Evolutionary conservation across 1,284 basidiomycete genomes (phyloP), one percentile per base, ranked within the genome.

Genomic region (Sparassis latifolia): DNA sequence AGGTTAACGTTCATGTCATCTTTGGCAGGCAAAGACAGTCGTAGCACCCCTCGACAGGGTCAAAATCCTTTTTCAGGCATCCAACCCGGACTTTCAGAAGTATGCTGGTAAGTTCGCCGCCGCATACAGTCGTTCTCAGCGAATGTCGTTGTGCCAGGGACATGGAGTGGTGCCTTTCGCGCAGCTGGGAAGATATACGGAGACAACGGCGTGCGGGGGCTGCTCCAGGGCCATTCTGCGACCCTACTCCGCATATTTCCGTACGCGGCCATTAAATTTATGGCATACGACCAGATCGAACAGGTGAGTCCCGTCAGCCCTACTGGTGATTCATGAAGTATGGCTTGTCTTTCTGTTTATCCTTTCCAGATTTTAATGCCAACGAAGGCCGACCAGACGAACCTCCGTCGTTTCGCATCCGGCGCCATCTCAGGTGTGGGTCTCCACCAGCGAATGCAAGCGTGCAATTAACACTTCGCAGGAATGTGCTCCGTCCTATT

Each of bases 11-110:
- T 12, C 41, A 12, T 3, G 0, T 35, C 20, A 5, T 48, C 10
- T 9, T 37, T 7, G 46, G 29, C 51, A 95, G 91, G 95, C 95
- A 45, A 99, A 99, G 72, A 96, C 97, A 5, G 88, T 89, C 27
- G 94, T 99, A 50, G 97, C 97, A 28, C 97, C 97, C 1, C 79
- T 99, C 31, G 97, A 99, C 67, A 79, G 97, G 60, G 95, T 99
- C 63, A 99, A 99, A 76, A 99, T 99, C 61, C 81, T 99, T 48
- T 98, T 99, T 66, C 97, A 99, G 68, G 93, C 97, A 0, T 92
- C 92, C 6, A 97, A 97, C 67, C 90, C 92, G 2, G 95, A 98
- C 55, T 99, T 92, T 64, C 80, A 82, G 64, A 90, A 95, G 69
- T 99, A 96, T 73, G 83, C 93, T 55, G 95, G 94, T 89, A 58